Evolutionary conservation across 225 moss, liverwort and hornwort species (phyloP).

Genomic region (Climacium dendroides): DNA sequence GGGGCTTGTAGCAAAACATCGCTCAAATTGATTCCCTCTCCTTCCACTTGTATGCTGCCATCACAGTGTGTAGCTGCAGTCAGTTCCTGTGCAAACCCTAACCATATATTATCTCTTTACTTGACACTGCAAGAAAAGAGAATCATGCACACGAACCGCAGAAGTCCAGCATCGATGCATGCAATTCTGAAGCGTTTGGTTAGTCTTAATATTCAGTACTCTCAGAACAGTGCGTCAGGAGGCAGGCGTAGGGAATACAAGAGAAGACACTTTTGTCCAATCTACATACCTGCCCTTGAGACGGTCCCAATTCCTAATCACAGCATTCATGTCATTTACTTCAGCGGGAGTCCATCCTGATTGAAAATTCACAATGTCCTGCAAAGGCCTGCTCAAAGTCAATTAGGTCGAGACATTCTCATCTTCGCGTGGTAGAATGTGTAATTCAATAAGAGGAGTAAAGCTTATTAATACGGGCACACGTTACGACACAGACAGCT

Average conservation of each 20-base stretch:
- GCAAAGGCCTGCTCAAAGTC: constrained; percentile 39
- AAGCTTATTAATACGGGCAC: neutral
- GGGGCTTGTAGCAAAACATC: constrained; percentile 69
- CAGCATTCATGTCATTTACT: constrained; percentile 49
- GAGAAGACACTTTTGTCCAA: neutral
- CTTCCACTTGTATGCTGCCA: constrained; percentile 45
- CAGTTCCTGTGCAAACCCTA: neutral
- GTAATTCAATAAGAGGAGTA: neutral
- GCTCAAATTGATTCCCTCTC: constrained; percentile 37
- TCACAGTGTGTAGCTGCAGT: neutral
- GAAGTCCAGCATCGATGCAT: neutral
- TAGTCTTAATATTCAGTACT: neutral
- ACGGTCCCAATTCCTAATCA: constrained; percentile 58
- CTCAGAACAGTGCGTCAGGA: neutral
- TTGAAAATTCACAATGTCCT: constrained; percentile 30
- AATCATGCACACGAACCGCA: neutral
- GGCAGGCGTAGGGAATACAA: neutral
- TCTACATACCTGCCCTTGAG: constrained; percentile 45
- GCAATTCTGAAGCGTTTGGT: neutral
- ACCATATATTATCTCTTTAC: neutral
- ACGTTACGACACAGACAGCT: neutral
- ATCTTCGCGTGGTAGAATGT: neutral
- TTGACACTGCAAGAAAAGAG: neutral
- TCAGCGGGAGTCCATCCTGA: neutral
- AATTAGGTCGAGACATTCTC: neutral